Evolutionary conservation across 768 basidiomycete genomes (phyloP).

Genomic region (Agrocybe pediades): DNA sequence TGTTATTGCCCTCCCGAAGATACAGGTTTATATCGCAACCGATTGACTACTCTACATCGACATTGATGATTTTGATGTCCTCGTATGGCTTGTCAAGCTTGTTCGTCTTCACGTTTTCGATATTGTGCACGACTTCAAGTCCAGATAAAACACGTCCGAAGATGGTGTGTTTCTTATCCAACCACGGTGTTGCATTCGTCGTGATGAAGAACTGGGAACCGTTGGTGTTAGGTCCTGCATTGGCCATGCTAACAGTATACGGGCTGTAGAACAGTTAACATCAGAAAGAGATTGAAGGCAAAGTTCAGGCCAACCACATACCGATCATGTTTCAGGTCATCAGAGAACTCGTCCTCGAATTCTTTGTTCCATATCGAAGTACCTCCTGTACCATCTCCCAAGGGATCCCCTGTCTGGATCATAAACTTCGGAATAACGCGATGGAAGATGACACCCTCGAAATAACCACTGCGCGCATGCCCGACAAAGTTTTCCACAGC

Average conservation of each 20-base stretch:
- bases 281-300: constrained; percentile 2
- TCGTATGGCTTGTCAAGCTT: constrained; percentile 89
- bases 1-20: neutral
- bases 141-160: constrained; percentile 90
- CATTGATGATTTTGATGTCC: constrained; percentile 88
- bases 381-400: constrained; percentile 94
- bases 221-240: constrained; percentile 87
- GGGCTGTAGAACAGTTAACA: constrained; percentile 51
- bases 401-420: constrained; percentile 95
- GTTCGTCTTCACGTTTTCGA: constrained; percentile 88
- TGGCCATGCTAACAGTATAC: constrained; percentile 95
- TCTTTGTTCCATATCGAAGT: constrained; percentile 87
- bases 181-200: constrained; percentile 90
- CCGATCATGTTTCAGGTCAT: constrained; percentile 90
- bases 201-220: constrained; percentile 99
- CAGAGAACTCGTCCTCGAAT: constrained; percentile 93
- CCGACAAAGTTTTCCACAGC: constrained; percentile 98
- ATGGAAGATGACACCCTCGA: constrained; percentile 93
- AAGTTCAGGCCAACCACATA: constrained; percentile 26
- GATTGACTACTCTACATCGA: constrained; percentile 63
- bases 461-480: constrained; percentile 86
- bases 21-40: neutral
- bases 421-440: constrained; percentile 98
- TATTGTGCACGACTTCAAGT: constrained; percentile 86
- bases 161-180: constrained; percentile 90